Base-by-base conservation (phyloP, 352 stramenopile genomes). In the Globisporangium heterothallicum region DNA sequence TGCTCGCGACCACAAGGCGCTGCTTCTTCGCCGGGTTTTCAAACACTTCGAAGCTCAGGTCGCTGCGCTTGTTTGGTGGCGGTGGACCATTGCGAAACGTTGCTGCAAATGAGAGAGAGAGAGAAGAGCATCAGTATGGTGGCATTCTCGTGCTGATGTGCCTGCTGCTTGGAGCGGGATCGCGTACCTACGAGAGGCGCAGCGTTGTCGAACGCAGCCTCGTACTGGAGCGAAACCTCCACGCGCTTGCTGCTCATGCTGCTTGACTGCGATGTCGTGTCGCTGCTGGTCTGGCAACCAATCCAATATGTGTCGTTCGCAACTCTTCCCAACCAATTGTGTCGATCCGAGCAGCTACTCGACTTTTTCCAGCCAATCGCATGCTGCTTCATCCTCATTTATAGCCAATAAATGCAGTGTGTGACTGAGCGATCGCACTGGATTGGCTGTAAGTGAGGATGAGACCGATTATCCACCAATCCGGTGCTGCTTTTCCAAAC, bases 21-120 rank as follows among this genome's bases (percentile, higher is more conserved):
- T 90, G 76, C 63, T 93, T 93, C 63, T 91, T 93, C 21, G 62
- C 62, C 1, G 70, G 40, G 54, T 93, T 86, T 62, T 93, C 79
- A 56, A 86, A 93, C 60, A 93, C 62, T 44, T 91, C 76, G 51
- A 90, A 89, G 38, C 59, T 69, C 56, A 93, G 65, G 47, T 89
- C 66, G 51, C 74, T 65, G 48, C 72, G 73, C 50, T 83, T 68
- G 34, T 32, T 62, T 4, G 70, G 68, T 32, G 78, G 78, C 35
- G 79, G 79, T 21, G 82, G 82, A 1, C 82, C 82, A 59, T 88
- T 88, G 35, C 82, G 82, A 64, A 93, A 93, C 40, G 82, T 87
- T 10, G 81, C 82, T 92, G 52, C 21, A 47, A 18, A 40, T 45
- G n/a, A 7, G 3, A 36, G 13, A 49, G 21, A 46, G 24, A 18